A percentile compares a stretch with the other conserved stretches of the same genome.
Evolutionary conservation across 305 asterid genomes (phyloP).

Genomic region (Fraxinus xanthoxyloides): DNA sequence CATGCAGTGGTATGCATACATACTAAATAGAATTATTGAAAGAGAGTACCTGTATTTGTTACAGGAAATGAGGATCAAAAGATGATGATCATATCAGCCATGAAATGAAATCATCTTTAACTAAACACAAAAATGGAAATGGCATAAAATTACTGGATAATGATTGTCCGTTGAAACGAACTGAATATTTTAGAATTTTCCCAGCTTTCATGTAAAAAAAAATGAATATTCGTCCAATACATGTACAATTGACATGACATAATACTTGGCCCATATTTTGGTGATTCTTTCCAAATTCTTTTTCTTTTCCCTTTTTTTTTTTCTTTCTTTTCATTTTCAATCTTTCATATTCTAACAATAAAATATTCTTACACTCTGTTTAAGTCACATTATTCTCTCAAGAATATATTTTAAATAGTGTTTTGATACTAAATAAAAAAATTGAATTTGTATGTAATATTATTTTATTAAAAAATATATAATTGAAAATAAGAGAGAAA

Average conservation of each 20-base stretch:
- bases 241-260: background rate
- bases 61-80: constrained; percentile 16
- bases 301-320: too few species aligned
- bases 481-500: too few species aligned
- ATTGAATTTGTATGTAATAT: too few species aligned
- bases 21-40: background rate
- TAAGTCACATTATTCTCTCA: too few species aligned
- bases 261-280: background rate
- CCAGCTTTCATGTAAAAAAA: background rate
- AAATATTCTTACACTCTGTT: too few species aligned
- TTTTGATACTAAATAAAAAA: too few species aligned
- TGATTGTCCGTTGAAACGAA: constrained; percentile 39
- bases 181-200: constrained; percentile 28
- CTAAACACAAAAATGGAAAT: background rate
- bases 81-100: constrained; percentile 1
- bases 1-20: background rate
- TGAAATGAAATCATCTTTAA: constrained; percentile 16
- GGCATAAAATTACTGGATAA: constrained; percentile 23
- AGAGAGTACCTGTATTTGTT: background rate
- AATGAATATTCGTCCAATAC: background rate
- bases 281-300: background rate
- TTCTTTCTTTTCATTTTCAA: too few species aligned
- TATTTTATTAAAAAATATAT: too few species aligned
- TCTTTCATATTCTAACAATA: too few species aligned
- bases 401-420: too few species aligned